Base-by-base conservation (phyloP, 352 stramenopile genomes). In the Phytophthora pistaciae region DNA sequence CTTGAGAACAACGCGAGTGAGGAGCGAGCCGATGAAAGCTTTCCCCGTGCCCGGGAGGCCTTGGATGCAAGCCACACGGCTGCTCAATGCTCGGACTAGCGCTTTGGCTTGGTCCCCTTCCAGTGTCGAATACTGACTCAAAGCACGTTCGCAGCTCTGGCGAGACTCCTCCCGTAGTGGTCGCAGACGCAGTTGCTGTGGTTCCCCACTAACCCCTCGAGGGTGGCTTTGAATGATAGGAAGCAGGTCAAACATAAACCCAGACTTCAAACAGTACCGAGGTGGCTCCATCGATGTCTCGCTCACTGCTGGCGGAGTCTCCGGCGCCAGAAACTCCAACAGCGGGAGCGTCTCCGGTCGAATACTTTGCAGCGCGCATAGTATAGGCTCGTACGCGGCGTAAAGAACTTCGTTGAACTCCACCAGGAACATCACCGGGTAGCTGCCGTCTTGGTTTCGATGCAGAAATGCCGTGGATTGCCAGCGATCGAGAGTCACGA, bases 31-130 rank as follows among this genome's bases (percentile, higher is more conserved):
- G 55, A 97, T 89, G 58, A 93, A 97, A 27, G 84, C 95, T 54
- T 97, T 97, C 33, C 90, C 90, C 48, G 78, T 94, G 52, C 89
- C 83, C 53, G 84, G 79, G 11, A 92, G 88, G 9, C 91, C 91
- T 80, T 97, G 90, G 50, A 96, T 92, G 14, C 93, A 82, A 31
- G 82, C 82, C n/a, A 96, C 85, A 52, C 82, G 70, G 36, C 82
- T 90, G 20, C 82, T 90, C 40, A 97, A 73, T 5, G 84, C 83
- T n/a, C 84, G 72, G n/a, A 91, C 83, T 61, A 92, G 81, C 18
- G 78, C 78, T 44, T 93, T 80, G 5, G 90, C 78, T 58, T 92
- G 81, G 5, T 91, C 88, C 10, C 56, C 53, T 54, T 92, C 83
- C 20, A 92, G 52, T 5, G 83, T 79, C 1, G 80, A 75, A 10